Evolutionary conservation across 148 eudicot genomes (phyloP), one percentile per base, ranked within the genome.

Genomic region (Agrostemma githago): DNA sequence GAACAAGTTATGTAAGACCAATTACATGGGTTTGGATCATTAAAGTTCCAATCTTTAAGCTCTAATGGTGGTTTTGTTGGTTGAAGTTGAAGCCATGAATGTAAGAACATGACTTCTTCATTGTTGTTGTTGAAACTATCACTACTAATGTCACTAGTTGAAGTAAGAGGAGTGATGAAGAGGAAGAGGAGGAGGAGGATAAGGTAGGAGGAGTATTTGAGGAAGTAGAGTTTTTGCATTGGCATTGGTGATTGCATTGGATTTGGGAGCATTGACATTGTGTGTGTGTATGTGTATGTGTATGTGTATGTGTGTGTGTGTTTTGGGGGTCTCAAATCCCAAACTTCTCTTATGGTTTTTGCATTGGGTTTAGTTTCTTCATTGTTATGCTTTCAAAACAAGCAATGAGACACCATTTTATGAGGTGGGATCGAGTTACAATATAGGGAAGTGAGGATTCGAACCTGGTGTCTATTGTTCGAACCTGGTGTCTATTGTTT

Each of bases 1-100:
- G 85, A 84, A 72, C 98, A 93, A 5, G 84, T 79, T 3, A 93
- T 84, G 85, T 26, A 84, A 15, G 92, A 46, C 98, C 98, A 93
- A 37, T 85, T 78, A 82, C 98, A 93, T 14, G 98, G 98, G 74
- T 82, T 86, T 19, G 80, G 57, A 73, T 91, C 95, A 2, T 16
- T 21, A 4, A 63, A 41, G 75, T 81, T 84, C 98, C 98, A 93
- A 56, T 66, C 75, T 15, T 86, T 79, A 42, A 92, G 79, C 6
- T 76, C 73, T 10, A 77, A 0, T 26, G 84, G 81, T 16, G 72
- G 38, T 37, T 79, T 73, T 48, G 76, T 26, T 74, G 88, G 74
- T 75, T 74, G 72, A 59, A 26, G 34, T 26, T 77, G 82, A 42
- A 92, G 78, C 97, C 97, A 92, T 77, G 92, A 85, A 68, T 79